Base-by-base conservation (phyloP, 495 filamentous ascomycete genomes). In the Aspergillus avenaceus region DNA sequence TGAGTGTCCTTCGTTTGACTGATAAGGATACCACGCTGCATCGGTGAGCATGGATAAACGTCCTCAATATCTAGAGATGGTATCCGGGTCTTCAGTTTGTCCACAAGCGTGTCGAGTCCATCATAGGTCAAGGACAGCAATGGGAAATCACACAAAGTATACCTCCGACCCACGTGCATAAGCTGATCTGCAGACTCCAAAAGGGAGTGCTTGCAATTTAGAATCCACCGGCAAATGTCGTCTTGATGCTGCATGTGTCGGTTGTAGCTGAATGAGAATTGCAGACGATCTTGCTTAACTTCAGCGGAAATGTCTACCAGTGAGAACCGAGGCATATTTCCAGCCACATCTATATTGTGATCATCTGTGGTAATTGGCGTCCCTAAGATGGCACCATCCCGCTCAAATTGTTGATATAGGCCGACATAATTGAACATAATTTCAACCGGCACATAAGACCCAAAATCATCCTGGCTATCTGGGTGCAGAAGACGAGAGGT, bases 381-480 rank as follows among this genome's bases (percentile, higher is more conserved):
- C n/a, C n/a, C n/a, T n/a, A n/a, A n/a, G n/a, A n/a, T n/a, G n/a
- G n/a, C n/a, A n/a, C n/a, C n/a, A n/a, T n/a, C n/a, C n/a, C 77
- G 71, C 58, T 84, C 81, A 4, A 84, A 61, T 43, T 82, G 77
- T 48, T 84, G 82, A 31, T 79, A 64, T 12, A 74, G 69, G 2
- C 83, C 85, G 24, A 82, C 73, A 55, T 87, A 87, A 52, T 84
- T 87, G 62, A 88, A 85, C 3, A 84, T 70, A 26, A 88, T 78
- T 66, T 90, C 86, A 38, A 87, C 66, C 1, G 84, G 84, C 58
- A 77, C 75, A 19, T 63, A 57, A 25, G 79, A 79, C 9, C 65
- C 63, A 23, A 70, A 49, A 40, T 70, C 72, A 5, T 62, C 47
- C 11, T 66, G 54, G 9, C 63, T 67, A 28, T 75, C 72, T 9